Evolutionary conservation across 495 filamentous ascomycete species (phyloP).

Genomic region (Daldinia caldariorum): DNA sequence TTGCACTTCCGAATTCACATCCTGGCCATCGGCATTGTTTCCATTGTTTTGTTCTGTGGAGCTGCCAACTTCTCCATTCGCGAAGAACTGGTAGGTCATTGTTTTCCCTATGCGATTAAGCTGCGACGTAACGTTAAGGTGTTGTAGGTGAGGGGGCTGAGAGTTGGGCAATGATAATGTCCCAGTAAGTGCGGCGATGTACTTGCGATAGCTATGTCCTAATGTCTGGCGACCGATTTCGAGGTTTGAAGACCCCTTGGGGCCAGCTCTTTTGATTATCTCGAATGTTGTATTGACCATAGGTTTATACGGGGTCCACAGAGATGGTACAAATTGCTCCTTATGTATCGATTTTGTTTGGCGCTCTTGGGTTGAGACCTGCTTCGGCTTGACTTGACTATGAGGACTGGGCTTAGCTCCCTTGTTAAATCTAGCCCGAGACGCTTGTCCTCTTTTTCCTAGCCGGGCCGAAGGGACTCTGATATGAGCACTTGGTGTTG

Average conservation of each 20-base stretch:
- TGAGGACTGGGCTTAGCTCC: slow-evolving; percentile 38
- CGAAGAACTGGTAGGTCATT: slow-evolving; percentile 58
- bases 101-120: slow-evolving; percentile 56
- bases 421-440: slow-evolving; percentile 48
- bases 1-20: background rate
- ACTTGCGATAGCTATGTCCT: slow-evolving; percentile 56
- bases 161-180: slow-evolving; percentile 52
- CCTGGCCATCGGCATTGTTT: slow-evolving; percentile 6
- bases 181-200: slow-evolving; percentile 53
- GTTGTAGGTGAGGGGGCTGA: slow-evolving; percentile 57
- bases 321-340: slow-evolving; percentile 13
- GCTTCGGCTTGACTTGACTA: slow-evolving; percentile 26
- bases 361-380: background rate
- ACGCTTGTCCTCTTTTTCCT: slow-evolving; percentile 47
- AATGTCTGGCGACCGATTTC: slow-evolving; percentile 55
- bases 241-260: slow-evolving; percentile 55
- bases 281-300: slow-evolving; percentile 56
- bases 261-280: slow-evolving; percentile 54
- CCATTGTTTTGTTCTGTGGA: background rate
- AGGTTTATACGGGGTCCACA: slow-evolving; percentile 58
- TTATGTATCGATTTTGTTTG: slow-evolving; percentile 5
- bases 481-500: slow-evolving; percentile 44
- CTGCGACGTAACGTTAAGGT: slow-evolving; percentile 54
- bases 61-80: slow-evolving; percentile 26
- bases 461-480: slow-evolving; percentile 45